Evolutionary conservation across 345 rosid genomes (phyloP).

Genomic region (Populus tremula): DNA sequence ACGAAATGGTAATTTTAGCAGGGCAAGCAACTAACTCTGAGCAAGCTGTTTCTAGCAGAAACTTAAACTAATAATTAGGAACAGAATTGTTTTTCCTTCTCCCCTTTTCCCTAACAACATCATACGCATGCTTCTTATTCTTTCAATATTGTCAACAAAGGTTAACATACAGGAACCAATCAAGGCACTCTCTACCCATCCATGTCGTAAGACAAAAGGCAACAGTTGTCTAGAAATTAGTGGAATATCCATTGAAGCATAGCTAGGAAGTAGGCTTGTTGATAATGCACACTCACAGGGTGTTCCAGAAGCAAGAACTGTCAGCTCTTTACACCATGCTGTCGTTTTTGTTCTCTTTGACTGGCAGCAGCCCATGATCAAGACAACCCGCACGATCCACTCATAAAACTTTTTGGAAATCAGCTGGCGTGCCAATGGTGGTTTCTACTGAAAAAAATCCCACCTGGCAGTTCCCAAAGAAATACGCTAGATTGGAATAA

Average conservation of each 20-base stretch:
- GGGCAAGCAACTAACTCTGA: no score
- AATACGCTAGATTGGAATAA: not conserved
- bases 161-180: no score
- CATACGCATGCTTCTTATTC: not conserved
- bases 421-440: not conserved
- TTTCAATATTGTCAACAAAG: not conserved
- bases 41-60: no score
- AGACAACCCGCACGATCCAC: conserved; percentile 12
- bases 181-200: no score
- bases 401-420: not conserved
- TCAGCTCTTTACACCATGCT: conserved; percentile 67
- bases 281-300: conserved; percentile 46
- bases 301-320: conserved; percentile 68
- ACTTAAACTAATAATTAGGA: not conserved
- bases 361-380: conserved; percentile 41
- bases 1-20: not conserved
- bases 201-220: no score
- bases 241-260: not conserved
- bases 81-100: not conserved
- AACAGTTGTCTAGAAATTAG: not conserved
- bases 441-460: not conserved
- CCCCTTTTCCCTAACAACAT: not conserved
- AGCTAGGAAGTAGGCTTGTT: not conserved
- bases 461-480: conserved; percentile 7
- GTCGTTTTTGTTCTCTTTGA: conserved; percentile 32